Percentiles rank a stretch among this genome's conserved stretches.
phyloP scores from a whole-genome alignment of 371 early-diverging fungal genomes.

The Mucor irregularis region DNA sequence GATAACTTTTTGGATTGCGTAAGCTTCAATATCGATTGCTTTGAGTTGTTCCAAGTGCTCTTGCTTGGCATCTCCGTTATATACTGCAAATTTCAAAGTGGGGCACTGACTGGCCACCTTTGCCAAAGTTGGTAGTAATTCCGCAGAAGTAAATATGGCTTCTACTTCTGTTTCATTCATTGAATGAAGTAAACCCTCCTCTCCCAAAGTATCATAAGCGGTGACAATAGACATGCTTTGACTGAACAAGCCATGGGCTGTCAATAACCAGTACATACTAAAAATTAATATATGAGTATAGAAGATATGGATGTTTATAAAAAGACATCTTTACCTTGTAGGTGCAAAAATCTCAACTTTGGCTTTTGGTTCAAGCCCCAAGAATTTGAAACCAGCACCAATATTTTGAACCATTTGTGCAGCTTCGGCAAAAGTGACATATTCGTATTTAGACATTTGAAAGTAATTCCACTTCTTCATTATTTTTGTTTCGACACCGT shows the following conservation, averaged over 20 bases:
- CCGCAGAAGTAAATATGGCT: constrained; percentile 64
- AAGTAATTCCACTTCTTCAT: constrained; percentile 79
- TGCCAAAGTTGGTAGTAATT: constrained; percentile 59
- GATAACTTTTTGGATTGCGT: constrained; percentile 52
- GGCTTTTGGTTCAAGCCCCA: constrained; percentile 62
- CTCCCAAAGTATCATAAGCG: constrained; percentile 82
- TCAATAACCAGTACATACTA: constrained; percentile 36
- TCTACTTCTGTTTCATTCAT: constrained; percentile 66
- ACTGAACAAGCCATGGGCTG: constrained; percentile 43
- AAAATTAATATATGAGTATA: background rate
- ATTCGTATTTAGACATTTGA: constrained; percentile 68
- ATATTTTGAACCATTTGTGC: constrained; percentile 41
- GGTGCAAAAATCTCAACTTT: constrained; percentile 71
- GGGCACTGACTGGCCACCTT: constrained; percentile 52
- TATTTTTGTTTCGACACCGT: constrained; percentile 65
- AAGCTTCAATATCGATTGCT: constrained; percentile 3
- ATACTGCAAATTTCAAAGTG: constrained; percentile 66
- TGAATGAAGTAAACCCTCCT: constrained; percentile 62
- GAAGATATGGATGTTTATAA: too few species aligned
- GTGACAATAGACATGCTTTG: constrained; percentile 72
- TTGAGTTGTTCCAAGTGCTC: constrained; percentile 2
- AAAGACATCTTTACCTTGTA: constrained; percentile 56
- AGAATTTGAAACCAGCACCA: constrained; percentile 64
- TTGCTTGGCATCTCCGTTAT: constrained; percentile 60
- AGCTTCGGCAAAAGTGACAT: constrained; percentile 67